Conservation (phyloP, 495 filamentous ascomycete species). For the Melanomma pulvis-pyrius region DNA sequence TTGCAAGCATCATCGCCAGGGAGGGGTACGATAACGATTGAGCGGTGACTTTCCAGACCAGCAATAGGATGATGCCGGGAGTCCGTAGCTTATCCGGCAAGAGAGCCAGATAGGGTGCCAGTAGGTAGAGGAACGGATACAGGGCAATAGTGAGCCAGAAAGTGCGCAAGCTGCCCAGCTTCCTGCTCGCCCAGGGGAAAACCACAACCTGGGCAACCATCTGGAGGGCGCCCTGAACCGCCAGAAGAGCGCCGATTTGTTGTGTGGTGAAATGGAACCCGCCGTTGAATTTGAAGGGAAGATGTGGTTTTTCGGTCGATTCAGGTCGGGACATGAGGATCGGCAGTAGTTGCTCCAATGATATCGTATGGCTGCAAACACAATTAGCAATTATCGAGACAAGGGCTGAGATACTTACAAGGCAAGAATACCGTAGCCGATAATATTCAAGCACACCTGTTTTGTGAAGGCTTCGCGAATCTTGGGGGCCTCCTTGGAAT, state of each 20-base stretch:
- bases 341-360: slow-evolving; percentile 90
- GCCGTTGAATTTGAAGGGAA: slow-evolving; percentile 86
- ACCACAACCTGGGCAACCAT: slow-evolving; percentile 81
- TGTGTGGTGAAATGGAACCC: slow-evolving; percentile 82
- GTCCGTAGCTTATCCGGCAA: slow-evolving; percentile 72
- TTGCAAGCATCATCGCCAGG: slow-evolving; percentile 80
- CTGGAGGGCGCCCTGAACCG: slow-evolving; percentile 87
- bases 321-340: slow-evolving; percentile 82
- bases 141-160: slow-evolving; percentile 77
- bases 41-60: slow-evolving; percentile 88
- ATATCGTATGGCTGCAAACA: slow-evolving; percentile 75
- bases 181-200: slow-evolving; percentile 71
- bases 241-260: slow-evolving; percentile 82
- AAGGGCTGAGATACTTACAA: slow-evolving; percentile 68
- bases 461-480: slow-evolving; percentile 67
- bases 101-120: slow-evolving; percentile 86
- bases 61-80: slow-evolving; percentile 68
- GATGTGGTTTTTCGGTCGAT: slow-evolving; percentile 55
- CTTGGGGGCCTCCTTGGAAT: slow-evolving; percentile 24
- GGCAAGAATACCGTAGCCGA: slow-evolving; percentile 89
- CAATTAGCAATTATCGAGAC: slow-evolving; percentile 13
- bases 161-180: slow-evolving; percentile 73
- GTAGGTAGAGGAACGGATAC: slow-evolving; percentile 88
- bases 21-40: slow-evolving; percentile 84
- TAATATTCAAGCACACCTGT: slow-evolving; percentile 80